A percentile compares a stretch with the other conserved stretches of the same genome.
Evolutionary conservation across 805 yeast species (phyloP).

Genomic region (Blastobotrys peoriensis): DNA sequence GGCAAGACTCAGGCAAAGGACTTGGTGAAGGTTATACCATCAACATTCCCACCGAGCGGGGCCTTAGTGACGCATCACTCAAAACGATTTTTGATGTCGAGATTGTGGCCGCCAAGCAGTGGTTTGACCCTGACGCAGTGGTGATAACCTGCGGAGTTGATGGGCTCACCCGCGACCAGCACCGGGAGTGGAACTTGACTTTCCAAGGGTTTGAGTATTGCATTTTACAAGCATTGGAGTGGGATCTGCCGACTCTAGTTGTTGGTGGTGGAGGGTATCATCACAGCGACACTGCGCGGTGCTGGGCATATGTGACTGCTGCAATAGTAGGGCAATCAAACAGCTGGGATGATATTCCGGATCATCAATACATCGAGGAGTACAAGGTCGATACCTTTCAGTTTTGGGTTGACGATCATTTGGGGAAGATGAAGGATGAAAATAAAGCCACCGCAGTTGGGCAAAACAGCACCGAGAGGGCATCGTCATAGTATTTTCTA

Average conservation of each 20-base stretch:
- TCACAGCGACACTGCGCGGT: slow-evolving; percentile 52
- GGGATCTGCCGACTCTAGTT: slow-evolving; percentile 37
- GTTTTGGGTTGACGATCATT: slow-evolving; percentile 38
- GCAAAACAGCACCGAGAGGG: not conserved
- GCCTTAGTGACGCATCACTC: slow-evolving; percentile 45
- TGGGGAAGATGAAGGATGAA: slow-evolving; percentile 11
- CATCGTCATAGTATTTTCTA: too few species aligned
- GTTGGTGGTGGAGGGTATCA: slow-evolving; percentile 81
- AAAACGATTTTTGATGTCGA: slow-evolving; percentile 35
- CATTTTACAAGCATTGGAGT: slow-evolving; percentile 29
- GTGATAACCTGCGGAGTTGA: slow-evolving; percentile 71
- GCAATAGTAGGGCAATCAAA: slow-evolving; percentile 7
- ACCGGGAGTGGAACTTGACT: slow-evolving; percentile 64
- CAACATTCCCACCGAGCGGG: slow-evolving; percentile 54
- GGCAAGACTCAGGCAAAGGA: slow-evolving; percentile 34
- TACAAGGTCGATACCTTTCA: slow-evolving; percentile 41
- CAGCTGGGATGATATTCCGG: slow-evolving; percentile 47
- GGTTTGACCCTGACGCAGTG: slow-evolving; percentile 44
- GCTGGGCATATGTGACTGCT: slow-evolving; percentile 44
- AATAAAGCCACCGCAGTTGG: slow-evolving; percentile 2
- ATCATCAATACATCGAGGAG: slow-evolving; percentile 39
- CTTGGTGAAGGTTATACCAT: slow-evolving; percentile 35
- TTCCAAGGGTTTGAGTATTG: slow-evolving; percentile 41
- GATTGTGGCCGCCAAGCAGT: slow-evolving; percentile 37
- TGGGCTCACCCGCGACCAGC: slow-evolving; percentile 61